Base-by-base conservation (phyloP, 352 stramenopile species). In the Globisporangium nagaii region DNA sequence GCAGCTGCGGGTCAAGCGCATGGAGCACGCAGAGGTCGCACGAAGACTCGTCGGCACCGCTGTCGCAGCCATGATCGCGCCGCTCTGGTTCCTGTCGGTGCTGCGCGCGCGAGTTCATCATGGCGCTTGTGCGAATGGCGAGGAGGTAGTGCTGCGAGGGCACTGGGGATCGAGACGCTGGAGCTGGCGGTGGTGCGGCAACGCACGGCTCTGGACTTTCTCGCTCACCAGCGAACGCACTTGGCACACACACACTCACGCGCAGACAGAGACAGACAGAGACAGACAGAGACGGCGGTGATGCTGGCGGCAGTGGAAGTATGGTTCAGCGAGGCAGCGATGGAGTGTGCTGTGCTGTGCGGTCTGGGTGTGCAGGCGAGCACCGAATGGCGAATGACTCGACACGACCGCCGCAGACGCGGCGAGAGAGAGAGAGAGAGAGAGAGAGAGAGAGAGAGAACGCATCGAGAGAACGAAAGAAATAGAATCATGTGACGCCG, bases 41-140 rank as follows among this genome's bases (percentile, higher is more conserved):
- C 17, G 25, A 25, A 1, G 43, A 24, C 24, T 20, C 6, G 15
- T 49, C 17, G 27, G n/a, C n/a, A n/a, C n/a, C n/a, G n/a, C n/a
- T n/a, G n/a, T n/a, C n/a, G n/a, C n/a, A n/a, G n/a, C n/a, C n/a
- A n/a, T n/a, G n/a, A 19, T 15, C 17, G n/a, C 22, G 24, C 19
- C 15, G 37, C n/a, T 25, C n/a, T 17, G 24, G n/a, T 13, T 17
- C n/a, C 3, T 43, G 25, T 10, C 13, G 17, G 17, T 15, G 11
- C 31, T 15, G n/a, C 43, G 19, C 19, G 43, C n/a, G 31, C 9
- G 43, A 50, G 43, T 50, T 50, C 43, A 37, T 50, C 43, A 37
- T 50, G 37, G n/a, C 24, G 36, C n/a, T 42, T 3, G 37, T 10
- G 13, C 36, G 8, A 43, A 25, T 25, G 37, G n/a, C 17, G 37